phyloP scores from a whole-genome alignment of 805 yeast genomes.

The Tetrapisispora namnaoensis region DNA sequence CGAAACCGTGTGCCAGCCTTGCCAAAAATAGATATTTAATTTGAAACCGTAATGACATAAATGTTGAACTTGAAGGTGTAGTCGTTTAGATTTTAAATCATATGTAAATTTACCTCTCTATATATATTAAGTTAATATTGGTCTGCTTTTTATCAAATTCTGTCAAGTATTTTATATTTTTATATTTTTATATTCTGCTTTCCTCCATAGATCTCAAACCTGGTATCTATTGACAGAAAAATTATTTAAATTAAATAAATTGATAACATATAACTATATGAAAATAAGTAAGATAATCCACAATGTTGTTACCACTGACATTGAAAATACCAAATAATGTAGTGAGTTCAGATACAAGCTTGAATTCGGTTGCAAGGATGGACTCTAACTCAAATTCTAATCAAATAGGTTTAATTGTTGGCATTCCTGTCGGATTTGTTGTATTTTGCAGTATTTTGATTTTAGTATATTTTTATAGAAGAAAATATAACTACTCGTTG shows the following conservation, averaged over 20 bases:
- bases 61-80: background rate
- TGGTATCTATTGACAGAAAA: too few relatives aligned
- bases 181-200: too few relatives aligned
- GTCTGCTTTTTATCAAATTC: too few relatives aligned
- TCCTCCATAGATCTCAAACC: too few relatives aligned
- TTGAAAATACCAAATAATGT: background rate
- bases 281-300: background rate
- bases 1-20: slow-evolving; percentile 37
- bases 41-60: background rate
- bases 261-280: background rate
- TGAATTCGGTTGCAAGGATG: background rate
- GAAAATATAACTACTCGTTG: slow-evolving; percentile 5
- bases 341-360: background rate
- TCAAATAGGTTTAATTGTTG: slow-evolving; percentile 23
- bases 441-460: slow-evolving; percentile 15
- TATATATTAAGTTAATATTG: too few relatives aligned
- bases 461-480: slow-evolving; percentile 11
- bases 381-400: background rate
- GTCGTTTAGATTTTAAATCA: background rate
- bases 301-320: background rate
- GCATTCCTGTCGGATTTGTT: slow-evolving; percentile 25
- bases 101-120: background rate
- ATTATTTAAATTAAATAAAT: too few relatives aligned
- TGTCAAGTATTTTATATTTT: too few relatives aligned
- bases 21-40: background rate